Evolutionary conservation across 2,329 filamentous ascomycete species (phyloP).

Genomic region (Venturia nashicola): DNA sequence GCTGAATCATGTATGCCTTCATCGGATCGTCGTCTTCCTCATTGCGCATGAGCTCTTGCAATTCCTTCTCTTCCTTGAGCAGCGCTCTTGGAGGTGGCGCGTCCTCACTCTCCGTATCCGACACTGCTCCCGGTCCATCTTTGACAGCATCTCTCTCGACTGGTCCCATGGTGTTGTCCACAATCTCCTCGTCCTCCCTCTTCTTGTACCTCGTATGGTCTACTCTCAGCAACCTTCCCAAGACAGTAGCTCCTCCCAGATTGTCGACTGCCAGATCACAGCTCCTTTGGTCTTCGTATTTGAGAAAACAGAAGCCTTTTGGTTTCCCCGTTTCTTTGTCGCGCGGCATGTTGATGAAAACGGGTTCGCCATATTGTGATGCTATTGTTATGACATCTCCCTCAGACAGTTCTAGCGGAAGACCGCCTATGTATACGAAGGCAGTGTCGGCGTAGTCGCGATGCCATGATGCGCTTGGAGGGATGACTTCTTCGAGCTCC

Average conservation of each 20-base stretch:
- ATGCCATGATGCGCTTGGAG: constrained; percentile 87
- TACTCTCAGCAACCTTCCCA: constrained; percentile 70
- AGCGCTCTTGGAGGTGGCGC: constrained; percentile 41
- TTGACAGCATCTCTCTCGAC: neutral
- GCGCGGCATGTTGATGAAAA: constrained; percentile 80
- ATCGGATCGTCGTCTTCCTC: constrained; percentile 96
- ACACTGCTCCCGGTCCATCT: constrained; percentile 29
- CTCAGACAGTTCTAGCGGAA: constrained; percentile 86
- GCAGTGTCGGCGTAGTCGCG: constrained; percentile 96
- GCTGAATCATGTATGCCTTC: constrained; percentile 79
- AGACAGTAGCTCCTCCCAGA: constrained; percentile 70
- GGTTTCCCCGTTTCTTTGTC: constrained; percentile 96
- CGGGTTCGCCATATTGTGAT: constrained; percentile 91
- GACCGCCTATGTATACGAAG: constrained; percentile 88
- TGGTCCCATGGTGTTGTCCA: constrained; percentile 23
- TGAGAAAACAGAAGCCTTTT: constrained; percentile 88
- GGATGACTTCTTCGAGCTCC: constrained; percentile 81
- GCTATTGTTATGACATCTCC: constrained; percentile 95
- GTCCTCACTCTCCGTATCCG: constrained; percentile 27
- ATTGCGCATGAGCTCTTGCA: constrained; percentile 60
- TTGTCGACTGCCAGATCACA: constrained; percentile 96
- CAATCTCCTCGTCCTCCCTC: constrained; percentile 54
- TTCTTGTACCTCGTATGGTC: constrained; percentile 90
- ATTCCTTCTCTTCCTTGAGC: constrained; percentile 70
- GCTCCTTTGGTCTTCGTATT: constrained; percentile 96